Base-by-base conservation (phyloP, 2,329 filamentous ascomycete genomes). In the Stagonosporopsis tanaceti region DNA sequence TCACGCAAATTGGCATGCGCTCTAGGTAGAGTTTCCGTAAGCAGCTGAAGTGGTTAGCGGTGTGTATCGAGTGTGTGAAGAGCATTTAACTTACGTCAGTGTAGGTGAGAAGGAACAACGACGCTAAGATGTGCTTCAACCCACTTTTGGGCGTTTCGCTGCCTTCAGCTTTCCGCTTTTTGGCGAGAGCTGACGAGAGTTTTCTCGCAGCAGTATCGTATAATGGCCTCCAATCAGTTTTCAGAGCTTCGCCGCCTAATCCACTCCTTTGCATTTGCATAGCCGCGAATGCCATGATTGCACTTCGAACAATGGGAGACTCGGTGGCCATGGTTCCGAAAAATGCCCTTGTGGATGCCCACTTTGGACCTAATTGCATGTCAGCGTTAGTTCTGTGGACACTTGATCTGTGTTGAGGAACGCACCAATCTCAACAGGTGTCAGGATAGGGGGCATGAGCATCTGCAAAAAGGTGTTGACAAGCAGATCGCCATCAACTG, bases 91-190 rank as follows among this genome's bases (percentile, higher is more conserved):
- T 68, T 61, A 76, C 69, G 59, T 85, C 82, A 22, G 83, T 81
- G 57, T 85, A 85, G 45, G 81, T 82, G 3, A 85, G 75, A 54
- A 85, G 80, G 69, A 85, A 85, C 8, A 84, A 65, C 0, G 82
- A 77, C 1, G 81, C 82, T 6, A 86, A 75, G 3, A 84, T 70
- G 37, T 81, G 71, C 57, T 82, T 78, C 24, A 75, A 55, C 20
- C 52, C 57, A 15, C 46, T 55, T 35, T 50, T 65, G 12, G 35
- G 48, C 12, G 47, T 64, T 34, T 61, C 66, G 28, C 37, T 59
- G 1, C 53, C 59, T 25, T 61, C 61, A 5, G 50, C 57, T 22
- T 65, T 64, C 28, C 58, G 47, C 34, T 40, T 63, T 32, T 62
- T 65, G 25, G 40, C 51, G 39, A 66, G 61, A n/a, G 58, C 52